Conservation (phyloP, 2,329 filamentous ascomycete species). For the Botryotinia convoluta region DNA sequence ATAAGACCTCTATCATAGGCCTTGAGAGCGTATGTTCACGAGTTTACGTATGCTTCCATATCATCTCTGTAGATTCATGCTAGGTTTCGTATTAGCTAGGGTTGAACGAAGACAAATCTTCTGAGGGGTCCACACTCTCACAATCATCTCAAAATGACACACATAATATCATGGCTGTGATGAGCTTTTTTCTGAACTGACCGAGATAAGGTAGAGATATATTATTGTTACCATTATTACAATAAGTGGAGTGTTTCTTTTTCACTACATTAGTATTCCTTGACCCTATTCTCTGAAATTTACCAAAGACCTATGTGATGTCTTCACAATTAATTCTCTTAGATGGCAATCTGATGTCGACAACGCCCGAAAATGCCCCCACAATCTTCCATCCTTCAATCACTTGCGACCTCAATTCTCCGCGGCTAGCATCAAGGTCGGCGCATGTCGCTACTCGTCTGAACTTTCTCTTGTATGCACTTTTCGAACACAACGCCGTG, state of each 20-base stretch:
- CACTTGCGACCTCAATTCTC: neutral
- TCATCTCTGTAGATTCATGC: neutral
- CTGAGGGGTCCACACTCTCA: neutral
- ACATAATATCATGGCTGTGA: too few species aligned
- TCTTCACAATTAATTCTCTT: neutral
- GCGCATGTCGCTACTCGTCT: neutral
- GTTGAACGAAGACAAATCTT: neutral
- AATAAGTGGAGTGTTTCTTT: neutral
- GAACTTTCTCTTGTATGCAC: neutral
- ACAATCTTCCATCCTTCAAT: neutral
- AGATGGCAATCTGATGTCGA: neutral
- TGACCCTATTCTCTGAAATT: neutral
- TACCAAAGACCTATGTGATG: neutral
- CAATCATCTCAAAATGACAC: neutral
- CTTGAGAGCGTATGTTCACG: neutral
- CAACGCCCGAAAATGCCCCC: neutral
- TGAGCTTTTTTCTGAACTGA: neutral
- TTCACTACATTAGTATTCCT: neutral
- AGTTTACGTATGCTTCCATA: neutral
- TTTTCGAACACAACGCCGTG: neutral
- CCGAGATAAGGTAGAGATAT: neutral
- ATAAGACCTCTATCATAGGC: neutral
- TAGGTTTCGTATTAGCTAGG: neutral
- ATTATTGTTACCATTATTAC: neutral
- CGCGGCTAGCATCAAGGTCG: neutral